Percentiles rank a stretch among this genome's conserved stretches.
phyloP scores from a whole-genome alignment of 1,284 basidiomycete species.

The Takashimella tepidaria region DNA sequence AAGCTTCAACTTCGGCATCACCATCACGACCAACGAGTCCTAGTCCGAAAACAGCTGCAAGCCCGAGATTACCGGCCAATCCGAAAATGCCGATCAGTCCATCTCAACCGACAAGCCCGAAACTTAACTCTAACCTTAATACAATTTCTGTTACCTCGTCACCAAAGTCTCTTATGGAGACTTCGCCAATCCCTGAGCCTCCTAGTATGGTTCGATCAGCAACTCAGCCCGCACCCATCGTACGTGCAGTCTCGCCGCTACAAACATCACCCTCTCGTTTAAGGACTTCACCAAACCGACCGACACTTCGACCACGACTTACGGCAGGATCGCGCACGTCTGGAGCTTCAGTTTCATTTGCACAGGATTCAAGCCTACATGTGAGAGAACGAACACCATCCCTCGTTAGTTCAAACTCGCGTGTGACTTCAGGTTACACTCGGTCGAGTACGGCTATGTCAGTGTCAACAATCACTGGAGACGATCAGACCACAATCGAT shows the following conservation, averaged over 20 bases:
- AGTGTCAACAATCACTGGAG: constrained; percentile 24
- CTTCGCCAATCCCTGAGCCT: background rate
- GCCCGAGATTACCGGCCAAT: background rate
- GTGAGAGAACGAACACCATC: constrained; percentile 39
- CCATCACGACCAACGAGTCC: background rate
- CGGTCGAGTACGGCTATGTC: constrained; percentile 32
- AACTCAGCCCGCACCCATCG: constrained; percentile 10
- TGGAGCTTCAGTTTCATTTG: constrained; percentile 31
- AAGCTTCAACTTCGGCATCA: no score
- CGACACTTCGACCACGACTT: constrained; percentile 17
- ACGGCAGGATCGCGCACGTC: constrained; percentile 18
- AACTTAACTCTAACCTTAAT: background rate
- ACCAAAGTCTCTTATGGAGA: background rate
- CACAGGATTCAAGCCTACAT: constrained; percentile 18
- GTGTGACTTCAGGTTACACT: constrained; percentile 34
- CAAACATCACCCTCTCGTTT: constrained; percentile 3
- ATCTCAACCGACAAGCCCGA: background rate
- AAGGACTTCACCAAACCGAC: constrained; percentile 7
- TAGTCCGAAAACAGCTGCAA: no score
- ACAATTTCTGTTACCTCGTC: background rate
- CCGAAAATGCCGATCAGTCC: background rate
- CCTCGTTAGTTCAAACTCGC: constrained; percentile 33
- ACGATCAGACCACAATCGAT: constrained; percentile 23
- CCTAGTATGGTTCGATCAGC: background rate
- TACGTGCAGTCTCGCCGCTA: constrained; percentile 1